These are phyloP conservation scores for Drosera spatulata DNA, from an alignment of 179 eudicot species.

Conservation along the genomic window DNA sequence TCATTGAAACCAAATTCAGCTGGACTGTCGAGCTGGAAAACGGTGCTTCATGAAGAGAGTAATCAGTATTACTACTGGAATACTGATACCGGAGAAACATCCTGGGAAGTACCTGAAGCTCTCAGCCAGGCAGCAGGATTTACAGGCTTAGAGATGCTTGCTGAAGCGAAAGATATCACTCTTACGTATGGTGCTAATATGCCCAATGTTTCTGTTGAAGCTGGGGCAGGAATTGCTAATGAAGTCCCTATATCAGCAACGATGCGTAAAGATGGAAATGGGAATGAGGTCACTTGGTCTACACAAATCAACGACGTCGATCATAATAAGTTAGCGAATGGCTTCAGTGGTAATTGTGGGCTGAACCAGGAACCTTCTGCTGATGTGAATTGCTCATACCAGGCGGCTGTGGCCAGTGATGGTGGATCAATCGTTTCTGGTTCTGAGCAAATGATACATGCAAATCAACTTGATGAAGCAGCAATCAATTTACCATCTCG, in stretches of 20 bases:
- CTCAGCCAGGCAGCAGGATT: constrained; percentile 36
- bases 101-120: constrained; percentile 76
- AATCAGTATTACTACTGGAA: constrained; percentile 89
- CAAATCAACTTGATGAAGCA: constrained; percentile 18
- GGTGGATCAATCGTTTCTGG: too few species aligned
- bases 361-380: too few species aligned
- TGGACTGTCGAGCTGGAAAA: constrained; percentile 55
- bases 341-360: too few species aligned
- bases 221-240: constrained; percentile 18
- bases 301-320: constrained; percentile 12
- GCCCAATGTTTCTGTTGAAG: constrained; percentile 9
- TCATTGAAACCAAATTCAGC: constrained; percentile 1
- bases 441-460: too few species aligned
- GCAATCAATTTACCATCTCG: constrained; percentile 33
- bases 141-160: constrained; percentile 17
- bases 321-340: constrained; percentile 10
- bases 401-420: too few species aligned
- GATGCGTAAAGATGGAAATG: constrained; percentile 14
- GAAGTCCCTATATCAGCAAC: constrained; percentile 8
- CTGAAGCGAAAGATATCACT: constrained; percentile 20
- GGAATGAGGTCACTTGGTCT: constrained; percentile 10
- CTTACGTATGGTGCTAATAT: constrained; percentile 13
- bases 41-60: constrained; percentile 94
- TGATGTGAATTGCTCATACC: too few species aligned
- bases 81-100: constrained; percentile 81